Evolutionary conservation across 2,329 filamentous ascomycete genomes (phyloP), one percentile per base, ranked within the genome.

Genomic region (Diaporthe citrichinensis): DNA sequence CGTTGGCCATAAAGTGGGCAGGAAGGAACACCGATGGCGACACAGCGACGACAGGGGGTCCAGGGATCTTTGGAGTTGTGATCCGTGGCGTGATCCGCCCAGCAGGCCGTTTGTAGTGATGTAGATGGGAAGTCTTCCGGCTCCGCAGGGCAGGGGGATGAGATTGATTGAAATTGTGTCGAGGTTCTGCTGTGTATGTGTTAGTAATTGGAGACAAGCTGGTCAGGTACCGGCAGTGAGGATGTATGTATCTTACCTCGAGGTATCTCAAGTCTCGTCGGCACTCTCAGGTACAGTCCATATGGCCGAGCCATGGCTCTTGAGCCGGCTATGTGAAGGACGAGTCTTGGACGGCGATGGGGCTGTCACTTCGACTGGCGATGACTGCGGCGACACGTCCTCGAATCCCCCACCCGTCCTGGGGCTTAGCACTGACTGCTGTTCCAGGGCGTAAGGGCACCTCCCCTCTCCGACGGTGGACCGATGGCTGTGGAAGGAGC

Each of bases 401-500:
- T 28, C 39, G 39, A 34, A 36, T 12, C 23, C 41, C 20, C 41
- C 25, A 25, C 59, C 28, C n/a, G 55, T 46, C 15, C 28, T 31
- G 7, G 65, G 36, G 31, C 61, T 74, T 1, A 72, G n/a, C 12
- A 67, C 49, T 15, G 67, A 57, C 12, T 44, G 62, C 28, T 53
- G 46, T 8, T 69, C 34, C 25, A 25, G 31, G 1, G 25, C 65
- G 9, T 69, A 87, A 20, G 89, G 89, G 76, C 90, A 92, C n/a
- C 82, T 82, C 7, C 85, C 85, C 81, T 92, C 87, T 28, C 89
- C 90, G 46, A 90, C 88, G 10, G 84, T 82, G 6, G 88, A 86
- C 28, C 90, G 85, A 79, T 92, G 90, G 51, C 88, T 90, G 80
- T 92, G 90, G 78, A 92, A 92, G 17, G 89, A 90, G 81, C 90